These are phyloP conservation scores for Aspergillus niger DNA, from an alignment of 2,329 filamentous ascomycete species.

Conservation along the genomic window DNA sequence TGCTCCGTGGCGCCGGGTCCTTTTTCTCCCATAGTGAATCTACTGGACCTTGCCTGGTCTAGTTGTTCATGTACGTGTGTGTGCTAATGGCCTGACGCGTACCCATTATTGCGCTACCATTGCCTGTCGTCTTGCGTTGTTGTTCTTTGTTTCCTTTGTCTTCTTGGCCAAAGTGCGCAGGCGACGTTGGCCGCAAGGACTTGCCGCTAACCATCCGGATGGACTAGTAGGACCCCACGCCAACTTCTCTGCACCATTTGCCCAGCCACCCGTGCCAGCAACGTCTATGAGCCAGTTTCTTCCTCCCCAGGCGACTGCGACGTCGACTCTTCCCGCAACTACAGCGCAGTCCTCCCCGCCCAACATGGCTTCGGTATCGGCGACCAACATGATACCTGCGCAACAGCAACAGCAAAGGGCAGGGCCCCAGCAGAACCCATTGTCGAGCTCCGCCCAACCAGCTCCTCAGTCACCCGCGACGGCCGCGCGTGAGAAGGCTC, in stretches of 20 bases:
- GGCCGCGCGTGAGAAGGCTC: constrained; percentile 47
- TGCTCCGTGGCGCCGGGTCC: neutral
- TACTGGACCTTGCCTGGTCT: constrained; percentile 1
- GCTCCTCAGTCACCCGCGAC: constrained; percentile 35
- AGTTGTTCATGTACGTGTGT: neutral
- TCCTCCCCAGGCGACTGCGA: constrained; percentile 30
- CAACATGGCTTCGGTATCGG: constrained; percentile 40
- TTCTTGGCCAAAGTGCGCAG: neutral
- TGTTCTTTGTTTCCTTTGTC: neutral
- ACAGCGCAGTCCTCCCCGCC: constrained; percentile 36
- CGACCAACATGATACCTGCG: constrained; percentile 35
- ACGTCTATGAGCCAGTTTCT: constrained; percentile 35
- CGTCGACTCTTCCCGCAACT: constrained; percentile 32
- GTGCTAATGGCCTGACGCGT: neutral
- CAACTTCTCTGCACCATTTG: constrained; percentile 38
- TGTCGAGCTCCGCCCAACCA: constrained; percentile 25
- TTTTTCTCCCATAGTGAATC: neutral
- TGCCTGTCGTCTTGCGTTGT: neutral
- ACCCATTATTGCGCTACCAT: neutral
- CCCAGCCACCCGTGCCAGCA: constrained; percentile 34
- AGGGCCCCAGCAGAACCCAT: constrained; percentile 20
- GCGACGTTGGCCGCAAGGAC: constrained; percentile 9
- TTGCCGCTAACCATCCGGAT: constrained; percentile 25
- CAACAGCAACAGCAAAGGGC: constrained; percentile 34
- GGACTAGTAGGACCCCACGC: constrained; percentile 37